Conservation (phyloP, 2,329 filamentous ascomycete species). For the Ophiocordyceps robertsii region DNA sequence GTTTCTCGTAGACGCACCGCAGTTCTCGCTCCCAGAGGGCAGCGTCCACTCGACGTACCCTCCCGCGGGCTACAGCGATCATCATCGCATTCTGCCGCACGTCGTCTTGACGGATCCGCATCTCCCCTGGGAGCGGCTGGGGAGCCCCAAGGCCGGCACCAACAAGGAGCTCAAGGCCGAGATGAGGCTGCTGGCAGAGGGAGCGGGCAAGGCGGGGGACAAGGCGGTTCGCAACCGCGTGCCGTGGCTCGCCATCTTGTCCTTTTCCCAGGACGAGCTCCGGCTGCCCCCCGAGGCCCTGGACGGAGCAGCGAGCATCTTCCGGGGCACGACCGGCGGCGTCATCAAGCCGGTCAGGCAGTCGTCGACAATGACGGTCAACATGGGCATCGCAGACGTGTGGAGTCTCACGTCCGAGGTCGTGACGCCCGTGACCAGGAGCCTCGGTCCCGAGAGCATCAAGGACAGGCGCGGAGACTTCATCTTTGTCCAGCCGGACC, state of each 20-base stretch:
- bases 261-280: constrained; percentile 21
- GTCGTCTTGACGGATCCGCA: no score
- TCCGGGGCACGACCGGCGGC: not conserved
- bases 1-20: no score
- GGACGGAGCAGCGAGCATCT: not conserved
- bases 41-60: no score
- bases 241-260: constrained; percentile 26
- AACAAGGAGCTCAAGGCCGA: no score
- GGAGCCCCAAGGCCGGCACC: no score
- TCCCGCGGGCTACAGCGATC: no score
- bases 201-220: no score
- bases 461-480: constrained; percentile 8
- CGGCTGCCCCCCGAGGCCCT: constrained; percentile 8
- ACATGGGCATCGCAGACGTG: constrained; percentile 5
- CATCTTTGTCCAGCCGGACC: constrained; percentile 13
- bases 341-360: constrained; percentile 4
- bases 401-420: constrained; percentile 1
- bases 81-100: no score
- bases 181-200: no score
- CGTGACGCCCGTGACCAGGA: not conserved
- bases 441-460: not conserved
- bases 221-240: no score
- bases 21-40: no score
- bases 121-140: no score
- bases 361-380: constrained; percentile 4